Base-by-base conservation (phyloP, 2,329 filamentous ascomycete genomes). In the Apiospora rasikravindrae region DNA sequence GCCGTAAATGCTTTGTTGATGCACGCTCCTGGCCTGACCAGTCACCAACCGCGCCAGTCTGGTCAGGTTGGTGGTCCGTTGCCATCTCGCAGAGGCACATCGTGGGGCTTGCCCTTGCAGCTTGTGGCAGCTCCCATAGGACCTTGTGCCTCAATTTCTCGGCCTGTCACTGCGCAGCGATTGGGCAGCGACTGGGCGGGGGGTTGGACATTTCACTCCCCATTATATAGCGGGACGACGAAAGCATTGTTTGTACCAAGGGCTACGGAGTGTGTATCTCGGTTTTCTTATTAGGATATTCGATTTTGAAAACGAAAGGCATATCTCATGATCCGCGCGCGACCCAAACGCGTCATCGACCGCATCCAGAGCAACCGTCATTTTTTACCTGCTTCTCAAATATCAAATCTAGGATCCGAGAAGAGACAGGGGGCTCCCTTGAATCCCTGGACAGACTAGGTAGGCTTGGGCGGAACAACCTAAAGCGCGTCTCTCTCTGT, bases 181-280 rank as follows among this genome's bases (percentile, higher is more conserved):
- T 57, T 57, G 57, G 57, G 33, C 57, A 37, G 57, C 57, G 57
- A 64, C 57, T n/a, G 57, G 57, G 57, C 57, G 57, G 57, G 53
- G 57, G 57, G 33, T 64, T 64, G 57, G 57, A 61, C 53, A 61
- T 64, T 64, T 40, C 29, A 33, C 53, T 11, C 33, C 29, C 53
- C 29, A 37, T 61, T 61, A 37, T 61, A 61, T 33, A 61, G 53
- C 53, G 53, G 53, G 53, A 61, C 53, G 51, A 29, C 51, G 16
- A 19, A 14, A 14, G 26, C 33, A 19, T 33, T 29, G 51, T 37
- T 10, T 42, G 40, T 14, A 40, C 57, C 57, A 6, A n/a, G 11
- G 8, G 40, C 29, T 40, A 64, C 33, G 4, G n/a, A n/a, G n/a
- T n/a, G 29, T 64, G 19, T 64, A 29, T 49, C 40, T 10, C 37